Conservation (phyloP, 1,284 basidiomycete genomes). For the Cryptococcus hybrid region DNA sequence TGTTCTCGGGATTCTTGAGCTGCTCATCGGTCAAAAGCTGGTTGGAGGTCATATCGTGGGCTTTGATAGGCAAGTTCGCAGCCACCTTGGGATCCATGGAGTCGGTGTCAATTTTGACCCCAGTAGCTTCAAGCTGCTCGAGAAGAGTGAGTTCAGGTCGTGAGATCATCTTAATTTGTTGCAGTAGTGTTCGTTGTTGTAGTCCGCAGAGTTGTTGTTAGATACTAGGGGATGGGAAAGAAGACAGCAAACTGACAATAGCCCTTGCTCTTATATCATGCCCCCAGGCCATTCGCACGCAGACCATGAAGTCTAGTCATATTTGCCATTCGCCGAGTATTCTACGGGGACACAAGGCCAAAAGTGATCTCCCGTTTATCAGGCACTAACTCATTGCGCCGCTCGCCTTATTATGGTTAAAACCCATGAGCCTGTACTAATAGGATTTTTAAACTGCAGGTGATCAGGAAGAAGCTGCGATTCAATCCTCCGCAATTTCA, state of each 20-base stretch:
- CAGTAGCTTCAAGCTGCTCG: slow-evolving; percentile 33
- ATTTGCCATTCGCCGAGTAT: slow-evolving; percentile 2
- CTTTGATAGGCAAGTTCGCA: slow-evolving; percentile 25
- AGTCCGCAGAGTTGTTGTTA: not conserved
- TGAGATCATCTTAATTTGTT: slow-evolving; percentile 12
- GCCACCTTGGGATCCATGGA: slow-evolving; percentile 29
- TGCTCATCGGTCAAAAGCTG: slow-evolving; percentile 31
- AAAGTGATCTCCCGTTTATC: too few species aligned
- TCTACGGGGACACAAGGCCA: not conserved
- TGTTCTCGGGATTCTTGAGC: slow-evolving; percentile 28
- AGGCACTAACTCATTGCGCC: too few species aligned
- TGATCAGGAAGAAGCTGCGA: too few species aligned
- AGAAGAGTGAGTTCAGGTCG: slow-evolving; percentile 21
- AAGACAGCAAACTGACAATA: not conserved
- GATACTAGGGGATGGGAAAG: not conserved
- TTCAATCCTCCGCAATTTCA: too few species aligned
- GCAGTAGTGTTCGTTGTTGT: not conserved
- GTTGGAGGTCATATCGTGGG: slow-evolving; percentile 39
- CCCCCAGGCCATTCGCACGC: not conserved
- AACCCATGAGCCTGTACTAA: too few species aligned
- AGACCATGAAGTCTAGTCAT: not conserved
- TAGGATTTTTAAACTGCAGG: too few species aligned
- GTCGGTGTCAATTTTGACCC: slow-evolving; percentile 33
- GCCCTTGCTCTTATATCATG: not conserved
- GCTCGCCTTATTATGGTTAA: too few species aligned